These are phyloP conservation scores for Austropuccinia psidii DNA, from an alignment of 1,284 basidiomycete species.

Conservation along the genomic window DNA sequence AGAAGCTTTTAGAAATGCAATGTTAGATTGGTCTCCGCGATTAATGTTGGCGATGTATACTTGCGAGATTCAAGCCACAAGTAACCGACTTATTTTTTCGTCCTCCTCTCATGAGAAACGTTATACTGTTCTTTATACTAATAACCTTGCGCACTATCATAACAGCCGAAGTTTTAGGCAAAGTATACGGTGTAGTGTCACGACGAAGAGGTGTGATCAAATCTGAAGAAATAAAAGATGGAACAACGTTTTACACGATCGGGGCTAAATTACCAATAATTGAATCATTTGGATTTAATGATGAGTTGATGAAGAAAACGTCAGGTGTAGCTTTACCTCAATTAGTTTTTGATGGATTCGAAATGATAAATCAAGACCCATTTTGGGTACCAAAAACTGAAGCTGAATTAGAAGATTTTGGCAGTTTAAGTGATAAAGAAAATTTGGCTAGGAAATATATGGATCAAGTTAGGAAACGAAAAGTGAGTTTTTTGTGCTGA, in stretches of 20 bases:
- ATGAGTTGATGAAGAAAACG: constrained; percentile 91
- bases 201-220: constrained; percentile 82
- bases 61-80: constrained; percentile 96
- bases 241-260: constrained; percentile 89
- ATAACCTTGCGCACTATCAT: constrained; percentile 15
- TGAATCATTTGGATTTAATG: constrained; percentile 94
- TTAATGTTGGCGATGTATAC: constrained; percentile 98
- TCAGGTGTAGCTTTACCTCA: constrained; percentile 95
- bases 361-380: constrained; percentile 76
- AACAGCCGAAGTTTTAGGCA: constrained; percentile 88
- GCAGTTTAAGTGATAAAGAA: constrained; percentile 85
- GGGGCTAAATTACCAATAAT: constrained; percentile 87
- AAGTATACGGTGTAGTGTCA: constrained; percentile 92
- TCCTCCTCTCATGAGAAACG: not conserved
- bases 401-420: constrained; percentile 93
- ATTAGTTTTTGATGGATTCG: constrained; percentile 65
- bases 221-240: constrained; percentile 98
- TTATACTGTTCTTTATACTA: not conserved
- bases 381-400: constrained; percentile 99
- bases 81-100: constrained; percentile 53
- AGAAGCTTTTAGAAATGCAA: constrained; percentile 76
- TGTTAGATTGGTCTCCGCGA: constrained; percentile 95
- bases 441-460: constrained; percentile 94
- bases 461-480: constrained; percentile 80
- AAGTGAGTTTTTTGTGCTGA: constrained; percentile 47